Evolutionary conservation across 2,329 filamentous ascomycete genomes (phyloP), one percentile per base, ranked within the genome.

Genomic region (Aspergillus ochraceus): DNA sequence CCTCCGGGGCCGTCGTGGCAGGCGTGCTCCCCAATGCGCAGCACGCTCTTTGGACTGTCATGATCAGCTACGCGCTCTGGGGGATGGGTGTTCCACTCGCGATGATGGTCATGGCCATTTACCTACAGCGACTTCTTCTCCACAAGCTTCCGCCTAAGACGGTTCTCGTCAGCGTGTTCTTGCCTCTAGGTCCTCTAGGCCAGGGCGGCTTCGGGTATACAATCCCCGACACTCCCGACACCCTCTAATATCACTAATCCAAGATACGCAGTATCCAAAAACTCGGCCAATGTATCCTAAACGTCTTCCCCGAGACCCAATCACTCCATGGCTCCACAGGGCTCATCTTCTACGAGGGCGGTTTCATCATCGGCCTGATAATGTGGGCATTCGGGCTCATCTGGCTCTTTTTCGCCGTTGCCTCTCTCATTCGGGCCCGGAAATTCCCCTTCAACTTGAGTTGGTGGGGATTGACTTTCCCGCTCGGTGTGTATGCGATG

Each of bases 11-110:
- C 29, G 77, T 88, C 54, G 79, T 90, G 0, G 86, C 88, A 9
- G 79, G 81, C 6, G 78, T 82, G 11, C 77, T 90, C 1, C 79
- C 81, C 1, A 75, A 85, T 62, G 74, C 75, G 0, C 71, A 80
- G 30, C 79, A 86, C 60, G 86, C 85, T 4, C 75, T 89, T 17
- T 82, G 81, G 46, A 90, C 88, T 0, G 70, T 90, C 30, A 74
- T 90, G 19, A 78, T 79, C 12, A 86, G 83, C 14, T 91, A 90
- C 71, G 77, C 89, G 14, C 81, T 90, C 62, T 90, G 86, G 86
- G 88, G 88, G 1, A 84, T 87, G 57, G 85, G 86, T 5, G 77
- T 81, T 3, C 82, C 83, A 1, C 73, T 90, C 51, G 84, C 87
- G 1, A 81, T 87, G 71, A 83, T 84, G 57, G 81, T 89, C 11